Conservation (phyloP, 331 rosid genomes). For the Saraca asoca region DNA sequence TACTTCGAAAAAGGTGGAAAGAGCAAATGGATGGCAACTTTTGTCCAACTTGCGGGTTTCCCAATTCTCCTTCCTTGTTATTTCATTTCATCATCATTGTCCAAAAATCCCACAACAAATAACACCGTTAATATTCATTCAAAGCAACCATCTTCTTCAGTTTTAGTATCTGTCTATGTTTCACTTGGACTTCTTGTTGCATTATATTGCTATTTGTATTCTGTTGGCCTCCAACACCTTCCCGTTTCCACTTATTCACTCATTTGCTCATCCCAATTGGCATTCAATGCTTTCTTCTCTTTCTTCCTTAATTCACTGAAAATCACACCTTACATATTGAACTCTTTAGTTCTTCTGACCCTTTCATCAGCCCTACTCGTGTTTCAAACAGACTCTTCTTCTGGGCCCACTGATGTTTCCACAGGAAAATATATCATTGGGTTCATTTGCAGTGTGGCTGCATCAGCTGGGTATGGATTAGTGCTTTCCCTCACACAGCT, state of each 20-base stretch:
- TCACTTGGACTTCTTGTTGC: conserved; percentile 46
- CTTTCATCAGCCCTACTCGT: conserved; percentile 51
- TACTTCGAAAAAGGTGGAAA: conserved; percentile 56
- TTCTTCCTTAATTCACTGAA: conserved; percentile 50
- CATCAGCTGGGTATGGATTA: conserved; percentile 38
- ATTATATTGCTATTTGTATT: conserved; percentile 35
- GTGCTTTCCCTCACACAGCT: conserved; percentile 40
- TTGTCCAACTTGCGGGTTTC: conserved; percentile 48
- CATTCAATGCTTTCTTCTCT: conserved; percentile 58
- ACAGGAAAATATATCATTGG: conserved; percentile 41
- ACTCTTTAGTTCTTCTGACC: conserved; percentile 52
- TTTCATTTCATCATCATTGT: neutral
- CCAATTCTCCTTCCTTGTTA: conserved; percentile 53
- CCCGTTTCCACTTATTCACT: conserved; percentile 60
- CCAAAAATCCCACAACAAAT: conserved; percentile 18
- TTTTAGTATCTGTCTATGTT: conserved; percentile 36
- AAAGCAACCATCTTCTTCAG: conserved; percentile 28
- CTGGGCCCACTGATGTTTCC: neutral
- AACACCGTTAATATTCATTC: neutral
- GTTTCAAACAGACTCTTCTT: conserved; percentile 36
- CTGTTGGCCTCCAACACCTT: conserved; percentile 50
- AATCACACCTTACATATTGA: conserved; percentile 52
- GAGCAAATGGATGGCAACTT: conserved; percentile 52
- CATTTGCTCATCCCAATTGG: conserved; percentile 47
- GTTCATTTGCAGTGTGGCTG: conserved; percentile 41